Percentiles rank a stretch among this genome's conserved stretches.
These are phyloP conservation scores for Avicennia marina DNA, from an alignment of 257 asterid genomes.

Conservation along the genomic window DNA sequence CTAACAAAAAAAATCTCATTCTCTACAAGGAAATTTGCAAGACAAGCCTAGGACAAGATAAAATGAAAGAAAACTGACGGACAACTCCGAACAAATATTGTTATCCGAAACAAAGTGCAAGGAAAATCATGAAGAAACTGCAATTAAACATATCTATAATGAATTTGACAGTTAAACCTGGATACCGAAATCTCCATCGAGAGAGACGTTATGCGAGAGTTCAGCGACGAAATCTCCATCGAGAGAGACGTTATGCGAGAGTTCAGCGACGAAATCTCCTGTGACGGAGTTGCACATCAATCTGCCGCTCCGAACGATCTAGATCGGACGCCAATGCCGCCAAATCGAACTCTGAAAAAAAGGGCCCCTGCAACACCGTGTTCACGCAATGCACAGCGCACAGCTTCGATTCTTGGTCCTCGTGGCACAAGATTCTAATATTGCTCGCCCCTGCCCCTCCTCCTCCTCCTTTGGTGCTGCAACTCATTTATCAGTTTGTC, in stretches of 20 bases:
- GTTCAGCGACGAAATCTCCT: constrained; percentile 69
- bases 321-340: constrained; percentile 98
- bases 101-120: neutral
- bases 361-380: constrained; percentile 95
- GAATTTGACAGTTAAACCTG: constrained; percentile 35
- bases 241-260: constrained; percentile 58
- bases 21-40: neutral
- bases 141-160: neutral
- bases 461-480: constrained; percentile 18
- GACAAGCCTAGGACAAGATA: neutral
- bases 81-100: neutral
- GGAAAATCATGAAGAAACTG: neutral
- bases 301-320: constrained; percentile 79
- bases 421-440: constrained; percentile 97
- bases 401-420: constrained; percentile 98
- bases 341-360: constrained; percentile 96
- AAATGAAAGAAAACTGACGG: neutral
- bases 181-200: constrained; percentile 64
- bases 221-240: constrained; percentile 74
- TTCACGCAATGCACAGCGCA: constrained; percentile 99
- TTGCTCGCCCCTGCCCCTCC: constrained; percentile 52
- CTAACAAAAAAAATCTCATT: neutral
- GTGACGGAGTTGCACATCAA: constrained; percentile 79
- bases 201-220: constrained; percentile 57
- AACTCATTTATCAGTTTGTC: constrained; percentile 16